Evolutionary conservation across 371 early-diverging fungal species (phyloP), one percentile per base, ranked within the genome.

Genomic region (Mucor mucedo): DNA sequence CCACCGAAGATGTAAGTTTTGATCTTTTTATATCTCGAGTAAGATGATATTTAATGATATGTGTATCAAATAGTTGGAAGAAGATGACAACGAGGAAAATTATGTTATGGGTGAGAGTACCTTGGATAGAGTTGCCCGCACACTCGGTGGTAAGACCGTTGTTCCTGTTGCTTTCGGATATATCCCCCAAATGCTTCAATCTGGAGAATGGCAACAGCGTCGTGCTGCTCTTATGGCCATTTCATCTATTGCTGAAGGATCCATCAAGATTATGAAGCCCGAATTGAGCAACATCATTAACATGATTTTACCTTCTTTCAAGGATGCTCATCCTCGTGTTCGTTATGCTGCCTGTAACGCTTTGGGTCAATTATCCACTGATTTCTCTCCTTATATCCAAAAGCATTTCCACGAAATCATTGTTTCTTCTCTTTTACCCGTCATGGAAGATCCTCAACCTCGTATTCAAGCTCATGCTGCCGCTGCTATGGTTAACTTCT

Each of bases 391-490:
- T 32, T 78, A 70, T 4, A 75, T 97, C 54, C 96, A 98, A 78
- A 86, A 87, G 72, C 83, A 88, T 60, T 92, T 84, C 84, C 92
- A 95, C 66, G 83, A 88, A 41, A 57, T 76, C 29, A 84, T 97
- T n/a, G 78, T 98, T 30, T 75, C 87, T 48, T 79, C 85, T 55
- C 82, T 99, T 44, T 81, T 97, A 28, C 91, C 95, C n/a, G 85
- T 91, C 58, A 92, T 99, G 94, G 93, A 91, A 56, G 94, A 94
- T 56, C 63, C 71, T 35, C 77, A 79, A 68, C 91, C 93, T 29
- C 89, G 97, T 64, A 96, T 98, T 30, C 96, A 96, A 71, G 90
- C 97, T 33, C 97, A 97, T 59, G 95, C 95, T 35, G 98, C 98
- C 6, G 96, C 96, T 21, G 98, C 98, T 1, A 82, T 97, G 81